Conservation (phyloP, 768 basidiomycete species). For the Fomitopsis serialis region DNA sequence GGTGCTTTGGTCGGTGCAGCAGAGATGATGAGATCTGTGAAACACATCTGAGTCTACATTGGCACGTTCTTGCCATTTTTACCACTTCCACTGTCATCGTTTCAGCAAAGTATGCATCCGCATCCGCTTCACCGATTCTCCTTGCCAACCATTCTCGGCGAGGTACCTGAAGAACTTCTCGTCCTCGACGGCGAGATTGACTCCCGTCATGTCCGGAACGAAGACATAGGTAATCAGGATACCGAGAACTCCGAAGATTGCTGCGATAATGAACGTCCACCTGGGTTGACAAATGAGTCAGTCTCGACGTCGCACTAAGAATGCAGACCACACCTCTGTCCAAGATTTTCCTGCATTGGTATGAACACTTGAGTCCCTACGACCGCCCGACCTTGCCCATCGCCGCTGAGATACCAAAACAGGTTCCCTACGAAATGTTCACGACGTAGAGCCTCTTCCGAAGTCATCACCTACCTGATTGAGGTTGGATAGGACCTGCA, state of each 20-base stretch:
- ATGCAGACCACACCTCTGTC: slow-evolving; percentile 39
- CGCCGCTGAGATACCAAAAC: slow-evolving; percentile 64
- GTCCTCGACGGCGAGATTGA: slow-evolving; percentile 64
- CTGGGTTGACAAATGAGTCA: slow-evolving; percentile 24
- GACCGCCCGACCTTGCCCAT: slow-evolving; percentile 70
- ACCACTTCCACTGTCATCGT: no score
- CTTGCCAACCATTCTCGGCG: slow-evolving; percentile 58
- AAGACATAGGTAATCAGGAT: slow-evolving; percentile 64
- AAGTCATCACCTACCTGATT: not conserved
- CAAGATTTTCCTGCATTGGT: slow-evolving; percentile 60
- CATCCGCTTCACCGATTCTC: slow-evolving; percentile 52
- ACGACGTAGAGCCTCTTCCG: not conserved
- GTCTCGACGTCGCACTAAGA: no score
- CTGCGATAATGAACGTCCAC: slow-evolving; percentile 65
- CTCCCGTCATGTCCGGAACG: slow-evolving; percentile 60
- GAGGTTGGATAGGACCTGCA: slow-evolving; percentile 1
- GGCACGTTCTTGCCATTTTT: no score
- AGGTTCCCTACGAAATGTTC: slow-evolving; percentile 44
- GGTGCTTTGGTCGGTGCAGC: no score
- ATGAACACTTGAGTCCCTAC: slow-evolving; percentile 67
- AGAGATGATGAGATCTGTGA: no score
- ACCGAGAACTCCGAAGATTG: slow-evolving; percentile 58
- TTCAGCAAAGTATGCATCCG: no score
- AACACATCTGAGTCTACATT: no score
- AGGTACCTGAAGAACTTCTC: slow-evolving; percentile 57